Conservation (phyloP, 805 yeast species). For the Monosporozyma yasuniensis region DNA sequence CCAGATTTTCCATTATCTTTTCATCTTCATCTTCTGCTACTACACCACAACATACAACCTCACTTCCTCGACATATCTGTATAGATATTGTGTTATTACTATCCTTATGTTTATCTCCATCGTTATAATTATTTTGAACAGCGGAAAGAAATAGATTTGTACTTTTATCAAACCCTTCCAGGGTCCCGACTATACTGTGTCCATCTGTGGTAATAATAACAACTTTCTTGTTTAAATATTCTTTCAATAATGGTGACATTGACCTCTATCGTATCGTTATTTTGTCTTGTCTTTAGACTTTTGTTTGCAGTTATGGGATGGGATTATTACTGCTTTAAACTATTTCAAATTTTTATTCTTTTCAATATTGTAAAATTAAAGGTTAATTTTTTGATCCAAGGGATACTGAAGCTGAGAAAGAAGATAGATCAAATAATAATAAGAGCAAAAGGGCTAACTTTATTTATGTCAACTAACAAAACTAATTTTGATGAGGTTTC, state of each 20-base stretch:
- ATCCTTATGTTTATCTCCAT: conserved; percentile 25
- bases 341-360: not conserved
- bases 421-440: too few species aligned
- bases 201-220: conserved; percentile 53
- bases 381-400: not conserved
- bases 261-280: not conserved
- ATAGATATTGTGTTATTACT: conserved; percentile 2
- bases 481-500: not conserved
- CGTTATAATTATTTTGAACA: conserved; percentile 38
- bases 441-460: too few species aligned
- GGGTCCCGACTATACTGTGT: conserved; percentile 37
- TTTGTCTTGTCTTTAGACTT: not conserved
- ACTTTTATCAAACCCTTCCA: conserved; percentile 56
- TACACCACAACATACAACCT: conserved; percentile 26
- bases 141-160: conserved; percentile 50
- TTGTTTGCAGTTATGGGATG: not conserved
- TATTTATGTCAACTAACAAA: not conserved
- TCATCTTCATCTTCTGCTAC: not conserved
- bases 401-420: too few species aligned
- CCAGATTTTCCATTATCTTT: not conserved
- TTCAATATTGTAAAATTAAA: not conserved
- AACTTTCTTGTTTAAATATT: conserved; percentile 36
- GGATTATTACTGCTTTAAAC: not conserved
- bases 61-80: conserved; percentile 26
- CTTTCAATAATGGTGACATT: conserved; percentile 29